A percentile compares a stretch with the other conserved stretches of the same genome.
Conservation (phyloP, 75 land plant species). For the Chamaecyparis obtusa region DNA sequence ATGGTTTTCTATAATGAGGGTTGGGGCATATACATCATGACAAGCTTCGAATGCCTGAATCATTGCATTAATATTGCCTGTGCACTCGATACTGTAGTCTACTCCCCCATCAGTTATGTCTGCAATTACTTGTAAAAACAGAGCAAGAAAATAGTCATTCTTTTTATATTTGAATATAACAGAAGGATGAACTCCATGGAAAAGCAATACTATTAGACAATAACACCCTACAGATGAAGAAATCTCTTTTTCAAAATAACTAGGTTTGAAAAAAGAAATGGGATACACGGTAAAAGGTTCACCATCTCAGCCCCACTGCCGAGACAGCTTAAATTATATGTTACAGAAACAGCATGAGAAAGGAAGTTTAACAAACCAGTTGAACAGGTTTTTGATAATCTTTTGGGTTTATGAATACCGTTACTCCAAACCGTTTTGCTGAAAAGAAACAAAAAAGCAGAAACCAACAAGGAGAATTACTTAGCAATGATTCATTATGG, state of each 20-base stretch:
- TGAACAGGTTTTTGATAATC: conserved; percentile 48
- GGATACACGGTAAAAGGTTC: no score
- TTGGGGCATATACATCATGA: conserved; percentile 35
- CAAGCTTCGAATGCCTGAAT: conserved; percentile 46
- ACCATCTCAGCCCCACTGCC: no score
- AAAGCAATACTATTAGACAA: background rate
- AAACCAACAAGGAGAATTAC: background rate
- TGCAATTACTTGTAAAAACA: conserved; percentile 37
- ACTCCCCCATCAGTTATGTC: conserved; percentile 64
- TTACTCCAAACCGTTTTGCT: conserved; percentile 55
- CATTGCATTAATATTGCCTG: conserved; percentile 48
- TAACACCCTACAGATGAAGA: no score
- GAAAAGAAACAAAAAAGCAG: conserved; percentile 1
- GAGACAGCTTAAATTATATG: no score
- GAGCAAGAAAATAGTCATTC: no score
- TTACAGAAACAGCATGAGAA: background rate
- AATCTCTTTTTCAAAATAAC: no score
- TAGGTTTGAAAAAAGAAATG: no score
- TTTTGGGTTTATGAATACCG: conserved; percentile 48
- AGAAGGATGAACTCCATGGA: background rate
- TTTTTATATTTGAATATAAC: no score
- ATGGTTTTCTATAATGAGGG: no score
- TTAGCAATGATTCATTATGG: no score
- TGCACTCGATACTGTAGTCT: conserved; percentile 61
- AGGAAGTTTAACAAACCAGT: conserved; percentile 27